These are phyloP conservation scores for Barnettozyma siamensis DNA, from an alignment of 805 yeast species.

Conservation along the genomic window DNA sequence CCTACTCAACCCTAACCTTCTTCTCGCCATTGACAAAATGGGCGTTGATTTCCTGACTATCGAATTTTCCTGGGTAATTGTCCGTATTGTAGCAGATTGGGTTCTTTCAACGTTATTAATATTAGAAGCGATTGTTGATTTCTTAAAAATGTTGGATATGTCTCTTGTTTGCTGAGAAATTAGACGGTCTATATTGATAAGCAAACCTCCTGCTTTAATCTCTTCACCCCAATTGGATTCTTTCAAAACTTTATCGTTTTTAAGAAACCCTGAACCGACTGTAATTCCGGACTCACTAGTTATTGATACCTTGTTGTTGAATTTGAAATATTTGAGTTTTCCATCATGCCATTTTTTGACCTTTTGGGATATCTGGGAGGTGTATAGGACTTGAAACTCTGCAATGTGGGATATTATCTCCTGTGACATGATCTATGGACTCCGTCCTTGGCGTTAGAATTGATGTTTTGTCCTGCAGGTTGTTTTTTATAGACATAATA, in stretches of 20 bases:
- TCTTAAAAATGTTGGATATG: slow-evolving; percentile 13
- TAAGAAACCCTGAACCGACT: slow-evolving; percentile 14
- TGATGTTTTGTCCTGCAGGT: neutral
- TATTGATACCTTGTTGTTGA: slow-evolving; percentile 20
- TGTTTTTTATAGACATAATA: too few species aligned
- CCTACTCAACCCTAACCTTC: slow-evolving; percentile 19
- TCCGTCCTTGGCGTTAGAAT: neutral
- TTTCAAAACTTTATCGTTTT: slow-evolving; percentile 8
- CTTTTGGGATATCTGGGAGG: slow-evolving; percentile 19
- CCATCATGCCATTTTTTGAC: slow-evolving; percentile 24
- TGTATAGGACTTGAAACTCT: slow-evolving; percentile 19
- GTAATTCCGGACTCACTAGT: slow-evolving; percentile 13
- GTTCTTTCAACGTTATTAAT: neutral
- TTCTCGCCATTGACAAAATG: neutral
- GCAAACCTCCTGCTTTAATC: slow-evolving; percentile 14
- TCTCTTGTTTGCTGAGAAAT: slow-evolving; percentile 13
- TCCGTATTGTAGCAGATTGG: neutral
- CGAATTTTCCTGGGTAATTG: neutral
- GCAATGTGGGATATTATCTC: slow-evolving; percentile 18
- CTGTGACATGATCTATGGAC: slow-evolving; percentile 15
- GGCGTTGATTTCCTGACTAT: too few species aligned
- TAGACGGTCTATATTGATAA: slow-evolving; percentile 14
- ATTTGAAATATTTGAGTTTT: slow-evolving; percentile 14
- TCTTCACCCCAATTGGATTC: slow-evolving; percentile 14
- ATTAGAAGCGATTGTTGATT: slow-evolving; percentile 1